phyloP scores from a whole-genome alignment of 2,329 filamentous ascomycete genomes.

The Fusarium sp. region DNA sequence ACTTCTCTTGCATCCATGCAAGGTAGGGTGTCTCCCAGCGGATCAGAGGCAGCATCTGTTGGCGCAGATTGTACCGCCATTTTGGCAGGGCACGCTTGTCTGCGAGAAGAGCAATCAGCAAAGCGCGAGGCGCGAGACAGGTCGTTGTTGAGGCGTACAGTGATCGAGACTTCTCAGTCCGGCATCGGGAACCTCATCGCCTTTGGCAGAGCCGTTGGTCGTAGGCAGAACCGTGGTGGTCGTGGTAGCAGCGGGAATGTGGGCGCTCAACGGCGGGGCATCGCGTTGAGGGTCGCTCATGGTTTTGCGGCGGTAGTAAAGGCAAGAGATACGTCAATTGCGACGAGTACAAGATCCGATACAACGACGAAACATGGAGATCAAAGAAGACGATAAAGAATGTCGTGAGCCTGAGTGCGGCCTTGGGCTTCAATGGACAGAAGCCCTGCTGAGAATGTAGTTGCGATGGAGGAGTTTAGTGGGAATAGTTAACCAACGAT shows the following conservation, averaged over 20 bases:
- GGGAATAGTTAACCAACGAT: not conserved
- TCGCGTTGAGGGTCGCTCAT: conserved; percentile 48
- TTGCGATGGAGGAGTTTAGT: conserved; percentile 17
- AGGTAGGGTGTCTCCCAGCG: conserved; percentile 96
- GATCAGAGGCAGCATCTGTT: conserved; percentile 83
- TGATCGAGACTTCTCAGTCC: conserved; percentile 84
- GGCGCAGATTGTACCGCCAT: conserved; percentile 90
- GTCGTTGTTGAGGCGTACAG: conserved; percentile 57
- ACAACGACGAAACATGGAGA: conserved; percentile 30
- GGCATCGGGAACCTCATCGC: conserved; percentile 64
- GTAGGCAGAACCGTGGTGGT: conserved; percentile 19
- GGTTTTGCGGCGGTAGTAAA: conserved; percentile 20
- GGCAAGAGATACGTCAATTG: conserved; percentile 34
- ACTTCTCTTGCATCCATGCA: conserved; percentile 80
- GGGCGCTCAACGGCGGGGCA: conserved; percentile 42
- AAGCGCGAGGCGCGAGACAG: not conserved
- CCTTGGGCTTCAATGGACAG: conserved; percentile 8
- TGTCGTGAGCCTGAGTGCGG: conserved; percentile 18
- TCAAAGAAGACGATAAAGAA: conserved; percentile 1
- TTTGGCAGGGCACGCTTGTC: conserved; percentile 83
- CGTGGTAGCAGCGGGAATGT: conserved; percentile 18
- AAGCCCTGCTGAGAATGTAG: conserved; percentile 12
- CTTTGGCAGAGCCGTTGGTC: conserved; percentile 25
- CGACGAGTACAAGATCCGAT: conserved; percentile 20
- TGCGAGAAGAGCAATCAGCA: conserved; percentile 49